Percentiles rank a stretch among this genome's conserved stretches.
Evolutionary conservation across 768 basidiomycete genomes (phyloP).

Genomic region (Hygrocybe punicea): DNA sequence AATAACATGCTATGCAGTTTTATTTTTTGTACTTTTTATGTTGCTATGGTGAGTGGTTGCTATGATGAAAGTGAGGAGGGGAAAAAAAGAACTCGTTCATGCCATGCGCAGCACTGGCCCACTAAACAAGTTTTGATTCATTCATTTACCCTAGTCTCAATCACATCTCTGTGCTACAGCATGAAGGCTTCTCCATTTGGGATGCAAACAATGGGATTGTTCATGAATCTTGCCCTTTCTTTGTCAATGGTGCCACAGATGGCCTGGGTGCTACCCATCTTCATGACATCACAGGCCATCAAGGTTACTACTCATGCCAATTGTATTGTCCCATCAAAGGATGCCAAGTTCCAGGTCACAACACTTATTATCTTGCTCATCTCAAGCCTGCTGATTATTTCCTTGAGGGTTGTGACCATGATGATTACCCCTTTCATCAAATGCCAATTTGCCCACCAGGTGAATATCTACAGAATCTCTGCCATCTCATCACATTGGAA

Average conservation of each 20-base stretch:
- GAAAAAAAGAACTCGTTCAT: too few relatives aligned
- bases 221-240: too few relatives aligned
- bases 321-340: slow-evolving; percentile 31
- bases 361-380: slow-evolving; percentile 35
- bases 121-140: slow-evolving; percentile 33
- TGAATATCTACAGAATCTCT: background rate
- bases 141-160: slow-evolving; percentile 32
- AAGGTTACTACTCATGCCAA: slow-evolving; percentile 17
- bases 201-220: too few relatives aligned
- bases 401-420: slow-evolving; percentile 20
- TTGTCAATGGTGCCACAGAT: too few relatives aligned
- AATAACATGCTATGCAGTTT: too few relatives aligned
- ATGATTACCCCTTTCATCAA: slow-evolving; percentile 8
- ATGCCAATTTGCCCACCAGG: background rate
- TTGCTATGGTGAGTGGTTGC: too few relatives aligned
- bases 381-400: slow-evolving; percentile 23
- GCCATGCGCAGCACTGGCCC: too few relatives aligned
- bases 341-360: slow-evolving; percentile 22
- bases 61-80: too few relatives aligned
- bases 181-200: too few relatives aligned
- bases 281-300: slow-evolving; percentile 17
- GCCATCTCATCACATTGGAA: slow-evolving; percentile 18
- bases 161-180: slow-evolving; percentile 30
- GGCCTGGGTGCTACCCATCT: slow-evolving; percentile 17
- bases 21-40: too few relatives aligned